phyloP scores from a whole-genome alignment of 2,329 filamentous ascomycete species.

The Colletotrichum musae region DNA sequence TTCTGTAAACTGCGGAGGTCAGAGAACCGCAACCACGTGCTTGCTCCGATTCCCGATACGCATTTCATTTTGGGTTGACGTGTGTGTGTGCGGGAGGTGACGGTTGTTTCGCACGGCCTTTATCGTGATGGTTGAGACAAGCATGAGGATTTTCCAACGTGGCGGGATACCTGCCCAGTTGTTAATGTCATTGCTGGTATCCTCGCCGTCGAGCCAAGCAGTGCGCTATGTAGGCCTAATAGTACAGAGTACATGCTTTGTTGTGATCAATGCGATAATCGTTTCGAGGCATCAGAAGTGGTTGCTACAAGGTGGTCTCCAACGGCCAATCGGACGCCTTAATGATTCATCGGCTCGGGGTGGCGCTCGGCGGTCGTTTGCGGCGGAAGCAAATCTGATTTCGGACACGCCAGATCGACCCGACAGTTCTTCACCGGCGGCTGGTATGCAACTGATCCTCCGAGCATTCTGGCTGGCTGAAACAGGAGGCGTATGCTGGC shows the following conservation, averaged over 20 bases:
- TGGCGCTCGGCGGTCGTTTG: constrained; percentile 1
- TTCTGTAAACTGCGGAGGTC: neutral
- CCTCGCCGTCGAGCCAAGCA: neutral
- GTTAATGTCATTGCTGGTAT: neutral
- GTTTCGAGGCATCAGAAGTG: neutral
- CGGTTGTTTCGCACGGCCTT: neutral
- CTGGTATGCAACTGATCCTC: neutral
- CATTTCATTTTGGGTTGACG: constrained; percentile 2
- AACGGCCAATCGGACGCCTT: neutral
- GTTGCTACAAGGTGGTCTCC: neutral
- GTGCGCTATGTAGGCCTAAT: no score
- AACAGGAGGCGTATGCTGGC: neutral
- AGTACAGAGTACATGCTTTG: no score
- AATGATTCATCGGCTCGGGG: constrained; percentile 15
- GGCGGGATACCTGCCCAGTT: neutral
- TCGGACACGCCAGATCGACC: neutral
- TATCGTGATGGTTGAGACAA: neutral
- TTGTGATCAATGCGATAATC: neutral
- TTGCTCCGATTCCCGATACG: constrained; percentile 4
- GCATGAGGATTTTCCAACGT: neutral
- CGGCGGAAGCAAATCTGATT: neutral
- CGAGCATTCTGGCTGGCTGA: neutral
- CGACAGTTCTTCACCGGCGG: constrained; percentile 1
- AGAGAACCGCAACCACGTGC: constrained; percentile 3
- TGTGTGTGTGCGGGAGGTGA: no score